phyloP scores from a whole-genome alignment of 371 early-diverging fungal species.

The Rhizopus delemar region DNA sequence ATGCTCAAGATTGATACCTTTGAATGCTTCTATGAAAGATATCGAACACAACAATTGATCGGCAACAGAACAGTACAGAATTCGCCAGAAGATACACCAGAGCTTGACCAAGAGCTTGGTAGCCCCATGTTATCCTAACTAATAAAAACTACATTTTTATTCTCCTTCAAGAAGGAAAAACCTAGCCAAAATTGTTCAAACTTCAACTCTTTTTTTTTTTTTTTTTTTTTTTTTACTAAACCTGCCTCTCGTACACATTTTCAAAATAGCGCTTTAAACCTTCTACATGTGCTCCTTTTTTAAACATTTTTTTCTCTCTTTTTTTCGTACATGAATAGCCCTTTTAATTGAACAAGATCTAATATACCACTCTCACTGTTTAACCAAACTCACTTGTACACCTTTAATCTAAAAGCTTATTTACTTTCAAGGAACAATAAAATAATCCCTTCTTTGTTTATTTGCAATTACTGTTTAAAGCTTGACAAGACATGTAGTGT shows the following conservation, averaged over 20 bases:
- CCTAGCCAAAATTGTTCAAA: slow-evolving; percentile 75
- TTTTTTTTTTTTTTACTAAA: slow-evolving; percentile 65
- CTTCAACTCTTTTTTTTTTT: slow-evolving; percentile 42
- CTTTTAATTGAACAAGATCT: slow-evolving; percentile 84
- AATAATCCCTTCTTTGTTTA: background rate
- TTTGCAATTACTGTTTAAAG: slow-evolving; percentile 89
- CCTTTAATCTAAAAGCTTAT: slow-evolving; percentile 62
- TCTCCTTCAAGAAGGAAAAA: slow-evolving; percentile 40
- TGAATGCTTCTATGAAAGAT: slow-evolving; percentile 85
- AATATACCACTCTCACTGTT: slow-evolving; percentile 92
- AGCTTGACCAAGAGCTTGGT: too few species aligned
- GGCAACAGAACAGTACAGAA: background rate
- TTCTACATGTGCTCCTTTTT: slow-evolving; percentile 88
- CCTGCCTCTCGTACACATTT: slow-evolving; percentile 94
- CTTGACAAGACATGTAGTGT: slow-evolving; percentile 85
- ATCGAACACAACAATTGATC: slow-evolving; percentile 79
- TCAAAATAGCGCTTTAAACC: slow-evolving; percentile 88
- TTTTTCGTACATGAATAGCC: too few species aligned
- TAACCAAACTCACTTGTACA: slow-evolving; percentile 56
- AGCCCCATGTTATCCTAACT: too few species aligned
- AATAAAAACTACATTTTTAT: background rate
- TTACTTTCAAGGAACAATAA: slow-evolving; percentile 92
- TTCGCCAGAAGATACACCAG: too few species aligned
- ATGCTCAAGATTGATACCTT: slow-evolving; percentile 83
- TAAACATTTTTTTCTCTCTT: too few species aligned